A percentile compares a stretch with the other conserved stretches of the same genome.
phyloP scores from a whole-genome alignment of 768 basidiomycete species.

The Rhodosporidiobolus odoratus region DNA sequence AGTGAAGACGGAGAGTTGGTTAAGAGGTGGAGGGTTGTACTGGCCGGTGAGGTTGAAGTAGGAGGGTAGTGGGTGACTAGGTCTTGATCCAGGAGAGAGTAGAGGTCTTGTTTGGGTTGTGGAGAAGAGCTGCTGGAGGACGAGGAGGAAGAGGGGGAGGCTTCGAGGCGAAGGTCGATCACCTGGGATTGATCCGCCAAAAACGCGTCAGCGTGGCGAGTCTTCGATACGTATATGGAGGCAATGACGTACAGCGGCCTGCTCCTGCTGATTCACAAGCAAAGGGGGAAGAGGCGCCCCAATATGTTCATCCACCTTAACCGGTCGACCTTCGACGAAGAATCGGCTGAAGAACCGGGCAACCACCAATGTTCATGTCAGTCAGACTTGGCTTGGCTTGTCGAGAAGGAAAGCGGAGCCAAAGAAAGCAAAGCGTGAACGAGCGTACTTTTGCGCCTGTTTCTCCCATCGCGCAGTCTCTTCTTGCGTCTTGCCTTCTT shows the following conservation, averaged over 20 bases:
- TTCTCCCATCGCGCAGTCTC: not conserved
- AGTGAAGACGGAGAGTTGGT: not conserved
- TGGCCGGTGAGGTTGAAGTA: not conserved
- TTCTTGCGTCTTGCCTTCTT: not conserved
- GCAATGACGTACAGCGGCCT: not conserved
- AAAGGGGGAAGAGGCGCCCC: not conserved
- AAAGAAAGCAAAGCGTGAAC: constrained; percentile 10
- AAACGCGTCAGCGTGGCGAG: no score
- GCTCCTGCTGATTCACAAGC: not conserved
- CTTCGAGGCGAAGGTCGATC: not conserved
- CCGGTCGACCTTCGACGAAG: not conserved
- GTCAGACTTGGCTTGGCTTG: not conserved
- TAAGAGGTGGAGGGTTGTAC: not conserved
- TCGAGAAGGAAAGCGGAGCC: not conserved
- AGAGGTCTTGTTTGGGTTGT: constrained; percentile 2
- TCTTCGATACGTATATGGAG: no score
- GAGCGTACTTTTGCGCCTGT: not conserved
- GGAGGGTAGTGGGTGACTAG: not conserved
- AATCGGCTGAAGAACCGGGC: constrained; percentile 10
- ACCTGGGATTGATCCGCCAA: no score
- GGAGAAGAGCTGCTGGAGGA: not conserved
- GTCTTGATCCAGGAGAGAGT: constrained; percentile 2
- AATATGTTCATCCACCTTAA: not conserved
- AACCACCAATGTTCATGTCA: no score
- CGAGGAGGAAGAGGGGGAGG: not conserved